phyloP scores from a whole-genome alignment of 225 moss, liverwort and hornwort genomes.

The Pseudisothecium myosuroides region DNA sequence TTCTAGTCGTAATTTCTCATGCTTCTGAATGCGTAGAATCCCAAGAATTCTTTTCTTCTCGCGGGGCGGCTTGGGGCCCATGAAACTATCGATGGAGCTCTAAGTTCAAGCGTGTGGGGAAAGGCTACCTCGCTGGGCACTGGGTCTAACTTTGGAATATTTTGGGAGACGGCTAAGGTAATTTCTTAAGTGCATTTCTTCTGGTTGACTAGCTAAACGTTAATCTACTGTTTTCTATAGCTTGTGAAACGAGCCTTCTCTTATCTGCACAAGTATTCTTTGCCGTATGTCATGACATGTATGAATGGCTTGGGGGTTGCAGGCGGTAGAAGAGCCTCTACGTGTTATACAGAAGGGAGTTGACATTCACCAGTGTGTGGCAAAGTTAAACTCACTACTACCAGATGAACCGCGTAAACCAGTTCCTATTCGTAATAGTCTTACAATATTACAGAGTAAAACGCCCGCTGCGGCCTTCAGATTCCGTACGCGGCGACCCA shows the following conservation, averaged over 20 bases:
- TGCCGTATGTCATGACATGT: background rate
- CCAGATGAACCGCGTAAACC: background rate
- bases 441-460: background rate
- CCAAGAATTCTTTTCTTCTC: conserved; percentile 55
- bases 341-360: conserved; percentile 11
- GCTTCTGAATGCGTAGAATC: conserved; percentile 34
- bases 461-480: background rate
- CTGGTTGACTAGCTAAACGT: background rate
- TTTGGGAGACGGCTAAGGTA: conserved; percentile 38
- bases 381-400: conserved; percentile 7
- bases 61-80: conserved; percentile 52
- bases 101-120: conserved; percentile 73
- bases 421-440: background rate
- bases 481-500: background rate
- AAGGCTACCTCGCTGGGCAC: conserved; percentile 62
- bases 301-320: background rate
- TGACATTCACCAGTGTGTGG: conserved; percentile 25
- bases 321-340: conserved; percentile 3
- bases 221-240: background rate
- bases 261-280: background rate
- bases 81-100: conserved; percentile 53
- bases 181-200: background rate
- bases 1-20: background rate
- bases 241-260: background rate
- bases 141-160: conserved; percentile 45